Base-by-base conservation (phyloP, 2,329 filamentous ascomycete species). In the Clonostachys sp. region DNA sequence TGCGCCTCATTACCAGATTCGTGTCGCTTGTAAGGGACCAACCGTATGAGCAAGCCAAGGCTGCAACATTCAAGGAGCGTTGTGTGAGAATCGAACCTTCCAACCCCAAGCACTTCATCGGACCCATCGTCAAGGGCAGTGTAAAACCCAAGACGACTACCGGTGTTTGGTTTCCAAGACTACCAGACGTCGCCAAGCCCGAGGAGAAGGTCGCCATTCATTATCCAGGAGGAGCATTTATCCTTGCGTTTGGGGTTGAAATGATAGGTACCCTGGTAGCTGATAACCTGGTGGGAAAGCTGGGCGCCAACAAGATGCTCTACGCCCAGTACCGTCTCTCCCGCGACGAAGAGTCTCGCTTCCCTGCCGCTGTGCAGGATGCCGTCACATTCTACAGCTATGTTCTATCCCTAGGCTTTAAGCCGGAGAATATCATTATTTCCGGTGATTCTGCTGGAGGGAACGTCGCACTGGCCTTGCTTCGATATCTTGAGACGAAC, bases 401-500 rank as follows among this genome's bases (percentile, higher is more conserved):
- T 9, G 9, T 30, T 10, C 10, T 30, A 30, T 30, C 24, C 2
- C 24, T 30, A 1, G 24, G 24, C 4, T 30, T 30, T 9, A 30
- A 30, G 24, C 24, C 24, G 8, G 24, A 30, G 24, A 30, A 30
- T 30, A 30, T 30, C 4, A 30, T 30, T 4, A 10, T 30, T 30
- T 30, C 24, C 24, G 24, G 24, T 30, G 24, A 30, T 10, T 30
- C 24, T 30, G 24, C 24, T 1, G 24, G 24, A 8, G 24, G 24
- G 9, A 30, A 30, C 24, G 24, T 30, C 24, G 24, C 24, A 30
- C 45, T 64, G 30, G 60, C 49, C 3, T 48, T 65, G 18, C 51
- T 63, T 12, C 57, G 61, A 6, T 65, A 63, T 44, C 54, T 63
- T 36, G 46, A 44, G 20, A 30, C 24, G 9, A 30, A 20, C 39